Conservation (phyloP, 768 basidiomycete species). For the Leccinum sublutescens region DNA sequence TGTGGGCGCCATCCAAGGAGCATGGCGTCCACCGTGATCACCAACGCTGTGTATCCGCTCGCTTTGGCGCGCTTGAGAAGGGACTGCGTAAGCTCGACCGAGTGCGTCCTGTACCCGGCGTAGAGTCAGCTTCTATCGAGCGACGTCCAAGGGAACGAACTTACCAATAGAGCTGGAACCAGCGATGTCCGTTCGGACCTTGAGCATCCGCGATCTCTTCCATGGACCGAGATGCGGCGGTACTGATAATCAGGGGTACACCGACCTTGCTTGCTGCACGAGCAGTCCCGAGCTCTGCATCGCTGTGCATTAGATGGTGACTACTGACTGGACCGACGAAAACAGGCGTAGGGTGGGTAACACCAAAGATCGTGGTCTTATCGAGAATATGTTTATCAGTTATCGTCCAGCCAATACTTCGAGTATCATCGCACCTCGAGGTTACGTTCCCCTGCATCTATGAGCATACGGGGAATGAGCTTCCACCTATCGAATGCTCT, state of each 20-base stretch:
- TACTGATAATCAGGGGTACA: slow-evolving; percentile 37
- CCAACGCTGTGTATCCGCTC: slow-evolving; percentile 41
- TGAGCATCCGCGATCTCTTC: slow-evolving; percentile 49
- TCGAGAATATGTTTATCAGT: background rate
- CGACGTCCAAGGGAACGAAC: background rate
- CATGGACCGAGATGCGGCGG: slow-evolving; percentile 42
- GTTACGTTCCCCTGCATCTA: slow-evolving; percentile 48
- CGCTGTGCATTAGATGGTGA: slow-evolving; percentile 46
- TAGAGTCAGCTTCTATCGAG: background rate
- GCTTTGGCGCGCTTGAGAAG: slow-evolving; percentile 43
- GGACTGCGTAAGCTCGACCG: slow-evolving; percentile 38
- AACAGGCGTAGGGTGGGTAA: slow-evolving; percentile 43
- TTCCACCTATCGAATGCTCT: slow-evolving; percentile 55
- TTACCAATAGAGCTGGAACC: slow-evolving; percentile 52
- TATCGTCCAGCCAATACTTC: background rate
- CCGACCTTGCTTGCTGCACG: slow-evolving; percentile 45
- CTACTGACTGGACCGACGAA: slow-evolving; percentile 58
- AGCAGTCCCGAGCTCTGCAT: slow-evolving; percentile 45
- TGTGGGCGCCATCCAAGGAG: slow-evolving; percentile 44
- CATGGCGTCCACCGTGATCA: slow-evolving; percentile 47
- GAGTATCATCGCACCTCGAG: slow-evolving; percentile 40
- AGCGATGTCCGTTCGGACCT: slow-evolving; percentile 40
- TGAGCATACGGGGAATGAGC: slow-evolving; percentile 56
- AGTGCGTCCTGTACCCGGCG: slow-evolving; percentile 33
- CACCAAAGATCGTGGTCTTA: slow-evolving; percentile 60